These are phyloP conservation scores for Phaffomyces opuntiae DNA, from an alignment of 805 yeast species.

Conservation along the genomic window DNA sequence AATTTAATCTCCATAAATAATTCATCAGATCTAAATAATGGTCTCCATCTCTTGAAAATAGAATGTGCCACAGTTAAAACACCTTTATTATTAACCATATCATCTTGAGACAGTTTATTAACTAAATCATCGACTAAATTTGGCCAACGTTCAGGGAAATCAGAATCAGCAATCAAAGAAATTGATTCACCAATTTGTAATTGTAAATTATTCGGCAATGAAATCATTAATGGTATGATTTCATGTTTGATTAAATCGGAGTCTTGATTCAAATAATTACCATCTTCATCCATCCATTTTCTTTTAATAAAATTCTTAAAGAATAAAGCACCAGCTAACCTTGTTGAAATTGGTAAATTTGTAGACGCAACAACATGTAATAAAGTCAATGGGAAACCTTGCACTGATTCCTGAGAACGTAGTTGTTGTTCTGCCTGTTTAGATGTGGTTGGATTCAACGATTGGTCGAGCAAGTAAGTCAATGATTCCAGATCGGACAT, in stretches of 20 bases:
- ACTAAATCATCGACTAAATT: conserved; percentile 69
- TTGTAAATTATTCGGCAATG: conserved; percentile 72
- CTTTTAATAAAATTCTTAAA: conserved; percentile 83
- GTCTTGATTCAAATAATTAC: conserved; percentile 68
- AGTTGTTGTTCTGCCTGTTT: conserved; percentile 62
- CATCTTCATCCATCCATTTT: conserved; percentile 88
- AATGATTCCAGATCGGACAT: conserved; percentile 48
- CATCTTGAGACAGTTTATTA: conserved; percentile 51
- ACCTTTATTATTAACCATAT: conserved; percentile 72
- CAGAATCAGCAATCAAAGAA: conserved; percentile 89
- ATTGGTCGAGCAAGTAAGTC: conserved; percentile 50
- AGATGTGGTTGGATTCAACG: conserved; percentile 57
- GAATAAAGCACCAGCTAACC: conserved; percentile 85
- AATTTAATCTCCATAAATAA: conserved; percentile 79
- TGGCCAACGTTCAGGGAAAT: conserved; percentile 90
- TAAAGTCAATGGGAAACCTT: conserved; percentile 71
- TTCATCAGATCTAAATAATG: conserved; percentile 85
- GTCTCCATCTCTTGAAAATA: conserved; percentile 95
- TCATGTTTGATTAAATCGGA: conserved; percentile 64
- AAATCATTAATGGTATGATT: conserved; percentile 80
- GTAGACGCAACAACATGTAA: conserved; percentile 70
- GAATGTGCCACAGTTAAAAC: conserved; percentile 91
- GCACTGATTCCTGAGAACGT: conserved; percentile 51
- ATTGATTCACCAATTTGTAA: conserved; percentile 94
- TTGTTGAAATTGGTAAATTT: conserved; percentile 43